These are phyloP conservation scores for Rhizopogon vinicolor DNA, from an alignment of 768 basidiomycete species.

Conservation along the genomic window DNA sequence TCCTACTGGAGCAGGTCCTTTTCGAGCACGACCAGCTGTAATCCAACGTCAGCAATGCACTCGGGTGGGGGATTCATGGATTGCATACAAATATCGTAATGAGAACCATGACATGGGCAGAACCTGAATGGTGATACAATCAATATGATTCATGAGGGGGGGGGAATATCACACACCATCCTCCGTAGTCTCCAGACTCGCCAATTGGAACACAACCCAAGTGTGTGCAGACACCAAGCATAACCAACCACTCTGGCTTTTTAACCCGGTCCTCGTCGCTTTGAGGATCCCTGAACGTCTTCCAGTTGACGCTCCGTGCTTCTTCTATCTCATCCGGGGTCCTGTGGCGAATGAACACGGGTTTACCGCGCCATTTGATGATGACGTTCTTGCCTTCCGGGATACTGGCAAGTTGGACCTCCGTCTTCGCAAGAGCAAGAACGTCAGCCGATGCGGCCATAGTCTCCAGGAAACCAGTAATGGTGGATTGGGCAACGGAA, in stretches of 20 bases:
- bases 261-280: slow-evolving; percentile 83
- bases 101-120: slow-evolving; percentile 28
- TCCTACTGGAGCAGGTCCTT: slow-evolving; percentile 93
- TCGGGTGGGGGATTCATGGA: background rate
- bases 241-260: slow-evolving; percentile 95
- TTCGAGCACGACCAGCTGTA: slow-evolving; percentile 87
- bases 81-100: slow-evolving; percentile 20
- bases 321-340: slow-evolving; percentile 90
- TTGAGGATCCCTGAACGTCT: slow-evolving; percentile 88
- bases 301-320: slow-evolving; percentile 82
- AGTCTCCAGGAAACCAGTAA: slow-evolving; percentile 91
- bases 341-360: slow-evolving; percentile 98
- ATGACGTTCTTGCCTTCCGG: slow-evolving; percentile 98
- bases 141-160: background rate
- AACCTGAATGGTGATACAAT: slow-evolving; percentile 44
- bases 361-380: slow-evolving; percentile 99
- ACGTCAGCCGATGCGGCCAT: slow-evolving; percentile 99
- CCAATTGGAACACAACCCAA: slow-evolving; percentile 98
- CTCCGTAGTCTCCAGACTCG: slow-evolving; percentile 94
- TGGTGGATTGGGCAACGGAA: slow-evolving; percentile 91
- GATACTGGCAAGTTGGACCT: slow-evolving; percentile 84
- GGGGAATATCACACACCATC: slow-evolving; percentile 63
- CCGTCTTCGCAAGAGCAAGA: slow-evolving; percentile 95
- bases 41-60: slow-evolving; percentile 7
- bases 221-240: slow-evolving; percentile 94